A percentile compares a stretch with the other conserved stretches of the same genome.
Conservation (phyloP, 2,329 filamentous ascomycete genomes). For the Rosellinia necatrix region DNA sequence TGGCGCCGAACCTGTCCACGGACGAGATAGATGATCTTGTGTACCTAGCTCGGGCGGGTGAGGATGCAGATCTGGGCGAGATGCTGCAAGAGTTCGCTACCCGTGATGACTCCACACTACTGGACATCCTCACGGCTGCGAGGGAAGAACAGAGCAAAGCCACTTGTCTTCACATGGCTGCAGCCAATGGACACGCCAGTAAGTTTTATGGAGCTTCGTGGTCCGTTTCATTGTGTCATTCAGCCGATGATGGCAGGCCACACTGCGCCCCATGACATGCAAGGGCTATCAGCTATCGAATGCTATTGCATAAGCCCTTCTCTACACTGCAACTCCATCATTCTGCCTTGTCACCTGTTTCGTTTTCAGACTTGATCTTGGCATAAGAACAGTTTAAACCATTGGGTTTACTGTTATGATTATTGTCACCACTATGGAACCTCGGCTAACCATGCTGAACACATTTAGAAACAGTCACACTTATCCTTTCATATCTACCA, state of each 20-base stretch:
- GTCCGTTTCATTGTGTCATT: not conserved
- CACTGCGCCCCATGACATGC: not conserved
- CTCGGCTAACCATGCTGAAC: slow-evolving; percentile 14
- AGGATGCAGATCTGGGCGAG: slow-evolving; percentile 68
- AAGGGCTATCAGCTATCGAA: not conserved
- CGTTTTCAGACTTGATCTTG: not conserved
- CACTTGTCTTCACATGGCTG: slow-evolving; percentile 88
- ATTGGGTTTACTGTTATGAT: not conserved
- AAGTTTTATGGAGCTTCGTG: slow-evolving; percentile 40
- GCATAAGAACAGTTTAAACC: not conserved
- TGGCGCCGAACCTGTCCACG: slow-evolving; percentile 64
- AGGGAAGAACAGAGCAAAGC: slow-evolving; percentile 77
- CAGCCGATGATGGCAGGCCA: not conserved
- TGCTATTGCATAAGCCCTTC: not conserved
- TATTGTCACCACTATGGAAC: not conserved
- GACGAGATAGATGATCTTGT: slow-evolving; percentile 91
- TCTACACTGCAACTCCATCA: not conserved
- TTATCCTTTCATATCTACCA: slow-evolving; percentile 29
- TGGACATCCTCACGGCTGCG: slow-evolving; percentile 71
- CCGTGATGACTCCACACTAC: slow-evolving; percentile 62
- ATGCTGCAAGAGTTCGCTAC: slow-evolving; percentile 63
- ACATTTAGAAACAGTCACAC: slow-evolving; percentile 48
- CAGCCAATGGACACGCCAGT: slow-evolving; percentile 87
- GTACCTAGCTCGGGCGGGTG: slow-evolving; percentile 81
- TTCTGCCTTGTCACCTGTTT: not conserved